Conservation (phyloP, 208 protist genomes). For the Porcisia hertigi region DNA sequence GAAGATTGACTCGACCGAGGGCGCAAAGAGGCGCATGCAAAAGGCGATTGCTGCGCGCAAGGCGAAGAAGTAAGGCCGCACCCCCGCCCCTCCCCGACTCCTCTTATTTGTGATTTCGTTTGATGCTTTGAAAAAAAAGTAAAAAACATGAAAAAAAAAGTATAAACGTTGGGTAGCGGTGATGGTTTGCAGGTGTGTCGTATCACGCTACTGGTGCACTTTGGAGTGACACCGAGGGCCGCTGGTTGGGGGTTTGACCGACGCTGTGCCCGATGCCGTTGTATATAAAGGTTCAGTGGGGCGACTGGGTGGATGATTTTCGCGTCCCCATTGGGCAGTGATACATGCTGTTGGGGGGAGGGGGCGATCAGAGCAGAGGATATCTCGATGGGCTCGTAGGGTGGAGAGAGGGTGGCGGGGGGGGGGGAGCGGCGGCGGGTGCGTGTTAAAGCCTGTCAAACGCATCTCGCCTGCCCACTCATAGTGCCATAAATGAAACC, state of each 20-base stretch:
- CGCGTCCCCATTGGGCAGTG: too few species aligned
- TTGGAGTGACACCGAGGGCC: neutral
- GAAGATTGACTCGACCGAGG: constrained; percentile 76
- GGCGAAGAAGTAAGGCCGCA: constrained; percentile 42
- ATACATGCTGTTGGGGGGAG: too few species aligned
- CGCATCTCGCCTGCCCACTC: too few species aligned
- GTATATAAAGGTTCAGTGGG: too few species aligned
- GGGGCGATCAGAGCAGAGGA: neutral
- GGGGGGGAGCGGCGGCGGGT: neutral
- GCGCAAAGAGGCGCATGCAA: constrained; percentile 87
- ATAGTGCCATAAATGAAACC: too few species aligned
- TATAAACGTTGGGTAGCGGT: too few species aligned
- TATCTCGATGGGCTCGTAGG: neutral
- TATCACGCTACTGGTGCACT: neutral
- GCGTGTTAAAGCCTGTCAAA: too few species aligned
- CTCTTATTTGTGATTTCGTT: constrained; percentile 13
- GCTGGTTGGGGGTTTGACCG: neutral
- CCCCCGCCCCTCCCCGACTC: constrained; percentile 8
- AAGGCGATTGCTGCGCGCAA: constrained; percentile 83
- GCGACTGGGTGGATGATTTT: too few species aligned
- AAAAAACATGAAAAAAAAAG: neutral
- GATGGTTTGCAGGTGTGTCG: neutral
- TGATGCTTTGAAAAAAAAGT: neutral
- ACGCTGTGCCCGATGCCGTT: neutral
- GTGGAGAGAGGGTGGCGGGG: neutral